Evolutionary conservation across 176 grass and related monocot species (phyloP).

Genomic region (Tuctoria greenei): DNA sequence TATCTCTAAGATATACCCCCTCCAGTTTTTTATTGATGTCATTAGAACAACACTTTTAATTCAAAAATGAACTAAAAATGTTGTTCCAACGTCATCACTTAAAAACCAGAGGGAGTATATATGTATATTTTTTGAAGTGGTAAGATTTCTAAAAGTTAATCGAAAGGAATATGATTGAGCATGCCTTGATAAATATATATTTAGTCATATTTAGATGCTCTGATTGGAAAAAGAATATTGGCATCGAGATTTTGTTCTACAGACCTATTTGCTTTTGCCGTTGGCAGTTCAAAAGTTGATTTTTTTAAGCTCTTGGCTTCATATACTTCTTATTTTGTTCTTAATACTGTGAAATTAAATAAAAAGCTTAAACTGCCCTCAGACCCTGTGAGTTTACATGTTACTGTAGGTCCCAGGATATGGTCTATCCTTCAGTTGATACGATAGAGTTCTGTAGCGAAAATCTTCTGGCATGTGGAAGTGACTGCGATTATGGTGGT

Average conservation of each 20-base stretch:
- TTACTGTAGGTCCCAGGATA: conserved; percentile 64
- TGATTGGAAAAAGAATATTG: not conserved
- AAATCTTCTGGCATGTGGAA: conserved; percentile 83
- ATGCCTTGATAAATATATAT: too few relatives aligned
- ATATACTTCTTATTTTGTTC: not conserved
- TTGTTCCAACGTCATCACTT: too few relatives aligned
- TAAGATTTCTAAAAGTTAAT: conserved; percentile 6
- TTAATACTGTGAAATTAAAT: conserved; percentile 11
- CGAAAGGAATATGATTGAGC: too few relatives aligned
- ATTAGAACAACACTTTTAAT: too few relatives aligned
- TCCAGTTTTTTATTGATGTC: too few relatives aligned
- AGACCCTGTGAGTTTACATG: not conserved
- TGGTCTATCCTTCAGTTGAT: conserved; percentile 80
- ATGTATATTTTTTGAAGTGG: conserved; percentile 12
- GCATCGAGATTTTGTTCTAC: conserved; percentile 4
- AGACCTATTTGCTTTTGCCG: not conserved
- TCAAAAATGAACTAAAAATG: too few relatives aligned
- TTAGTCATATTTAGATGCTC: not conserved
- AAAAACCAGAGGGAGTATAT: too few relatives aligned
- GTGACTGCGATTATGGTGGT: conserved; percentile 78
- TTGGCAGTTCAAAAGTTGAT: not conserved
- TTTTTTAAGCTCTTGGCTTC: not conserved
- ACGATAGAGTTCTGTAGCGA: conserved; percentile 90
- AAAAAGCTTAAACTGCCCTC: conserved; percentile 20
- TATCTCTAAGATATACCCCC: not conserved